phyloP scores from a whole-genome alignment of 176 grass and related monocot genomes.

The maize (Zea mays) region DNA sequence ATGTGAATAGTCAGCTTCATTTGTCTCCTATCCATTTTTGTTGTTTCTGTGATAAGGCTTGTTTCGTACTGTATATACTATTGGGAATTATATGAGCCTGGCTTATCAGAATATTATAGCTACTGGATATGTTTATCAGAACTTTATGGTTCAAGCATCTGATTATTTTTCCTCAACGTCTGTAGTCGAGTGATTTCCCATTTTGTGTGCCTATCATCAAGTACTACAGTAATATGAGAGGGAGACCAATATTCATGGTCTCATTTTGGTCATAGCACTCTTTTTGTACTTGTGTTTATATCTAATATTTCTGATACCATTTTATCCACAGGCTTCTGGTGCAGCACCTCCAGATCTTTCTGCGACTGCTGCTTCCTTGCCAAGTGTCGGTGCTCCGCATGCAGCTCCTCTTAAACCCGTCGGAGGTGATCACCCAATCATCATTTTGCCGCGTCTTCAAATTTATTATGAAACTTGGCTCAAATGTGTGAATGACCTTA shows the following conservation, averaged over 20 bases:
- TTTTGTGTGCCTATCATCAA: neutral
- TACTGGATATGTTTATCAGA: neutral
- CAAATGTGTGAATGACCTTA: neutral
- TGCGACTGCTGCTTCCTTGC: slow-evolving; percentile 19
- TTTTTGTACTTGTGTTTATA: slow-evolving; percentile 8
- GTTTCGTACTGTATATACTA: neutral
- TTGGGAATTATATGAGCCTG: neutral
- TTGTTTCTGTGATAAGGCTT: neutral
- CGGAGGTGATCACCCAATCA: slow-evolving; percentile 38
- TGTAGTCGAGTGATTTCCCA: neutral
- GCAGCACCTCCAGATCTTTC: slow-evolving; percentile 41
- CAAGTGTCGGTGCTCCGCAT: slow-evolving; percentile 31
- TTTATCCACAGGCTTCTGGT: slow-evolving; percentile 43
- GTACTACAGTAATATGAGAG: neutral
- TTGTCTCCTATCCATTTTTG: neutral
- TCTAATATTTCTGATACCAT: slow-evolving; percentile 5
- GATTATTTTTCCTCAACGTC: neutral
- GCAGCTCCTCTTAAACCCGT: slow-evolving; percentile 27
- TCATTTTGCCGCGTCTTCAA: slow-evolving; percentile 16
- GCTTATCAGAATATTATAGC: neutral
- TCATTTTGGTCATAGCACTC: neutral
- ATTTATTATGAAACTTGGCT: slow-evolving; percentile 18
- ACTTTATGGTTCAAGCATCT: neutral
- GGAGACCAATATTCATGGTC: neutral
- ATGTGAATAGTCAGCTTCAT: neutral